Evolutionary conservation across 176 grass and related monocot genomes (phyloP), one percentile per base, ranked within the genome.

Genomic region (Tillandsia fasciculata): DNA sequence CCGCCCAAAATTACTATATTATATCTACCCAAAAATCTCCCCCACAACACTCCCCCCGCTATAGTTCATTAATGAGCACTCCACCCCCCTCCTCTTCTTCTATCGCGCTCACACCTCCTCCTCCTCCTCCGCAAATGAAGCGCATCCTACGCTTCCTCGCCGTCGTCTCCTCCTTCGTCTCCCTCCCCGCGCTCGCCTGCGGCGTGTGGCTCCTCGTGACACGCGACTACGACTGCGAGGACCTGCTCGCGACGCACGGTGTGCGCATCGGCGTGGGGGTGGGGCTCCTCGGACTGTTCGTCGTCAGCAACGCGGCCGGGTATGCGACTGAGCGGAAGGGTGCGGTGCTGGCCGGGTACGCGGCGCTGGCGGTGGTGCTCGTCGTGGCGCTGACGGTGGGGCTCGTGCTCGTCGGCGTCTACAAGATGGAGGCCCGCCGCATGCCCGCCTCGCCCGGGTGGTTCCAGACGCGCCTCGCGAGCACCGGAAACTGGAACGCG

Each of bases 181-280:
- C 68, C 10, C 18, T 70, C 49, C 68, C 68, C 10, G 49, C 52
- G 8, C 68, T 70, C 20, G 68, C 15, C 20, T 52, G 24, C 68
- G 68, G 48, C 22, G n/a, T 53, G 8, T 70, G 68, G 68, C 68
- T 70, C 20, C 50, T 70, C 50, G 50, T 18, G 49, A 70, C 68
- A 20, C 50, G 68, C 3, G 68, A 51, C 20, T 70, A 70, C 50
- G 22, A 70, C 18, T 70, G 68, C 68, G 68, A 70, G 68, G 18
- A 70, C 17, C 50, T 70, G 49, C 48, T 70, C 2, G 49, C 11
- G 6, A 52, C 26, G 68, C 48, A 17, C 3, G 18, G 20, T 11
- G 14, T 51, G 18, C 67, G 67, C 18, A 20, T 26, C 0, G 49
- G 18, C 49, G 48, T 52, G 50, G 68, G 68, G 11, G 22, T 53